Evolutionary conservation across 2,329 filamentous ascomycete species (phyloP).

Genomic region (Rugonectria rugulosa): DNA sequence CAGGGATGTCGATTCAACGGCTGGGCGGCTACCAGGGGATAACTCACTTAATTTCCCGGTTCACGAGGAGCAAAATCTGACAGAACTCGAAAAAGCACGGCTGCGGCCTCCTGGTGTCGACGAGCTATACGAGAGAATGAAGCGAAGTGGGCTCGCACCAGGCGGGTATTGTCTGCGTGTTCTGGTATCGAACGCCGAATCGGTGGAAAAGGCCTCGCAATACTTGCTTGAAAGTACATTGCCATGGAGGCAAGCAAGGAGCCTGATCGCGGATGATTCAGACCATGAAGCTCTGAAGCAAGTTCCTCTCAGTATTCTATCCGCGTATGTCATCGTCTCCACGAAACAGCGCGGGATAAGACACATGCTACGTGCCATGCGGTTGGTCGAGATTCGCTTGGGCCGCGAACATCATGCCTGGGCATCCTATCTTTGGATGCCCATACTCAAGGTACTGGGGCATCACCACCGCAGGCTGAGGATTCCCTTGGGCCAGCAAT

Average conservation of each 20-base stretch:
- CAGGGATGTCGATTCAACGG: constrained; percentile 37
- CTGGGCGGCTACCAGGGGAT: constrained; percentile 64
- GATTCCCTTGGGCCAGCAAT: constrained; percentile 41
- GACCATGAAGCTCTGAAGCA: constrained; percentile 32
- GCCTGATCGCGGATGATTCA: constrained; percentile 34
- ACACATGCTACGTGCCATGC: constrained; percentile 43
- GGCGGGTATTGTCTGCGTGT: constrained; percentile 59
- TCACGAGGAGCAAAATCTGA: constrained; percentile 57
- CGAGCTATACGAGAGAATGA: constrained; percentile 68
- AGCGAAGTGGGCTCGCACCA: constrained; percentile 55
- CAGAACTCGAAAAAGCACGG: constrained; percentile 70
- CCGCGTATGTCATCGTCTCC: constrained; percentile 55
- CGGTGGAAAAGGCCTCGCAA: constrained; percentile 53
- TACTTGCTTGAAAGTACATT: constrained; percentile 58
- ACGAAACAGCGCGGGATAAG: constrained; percentile 33
- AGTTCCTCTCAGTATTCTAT: constrained; percentile 49
- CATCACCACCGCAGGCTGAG: constrained; percentile 39
- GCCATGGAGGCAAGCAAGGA: constrained; percentile 16
- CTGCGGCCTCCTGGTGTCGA: constrained; percentile 65
- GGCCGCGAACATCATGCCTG: constrained; percentile 34
- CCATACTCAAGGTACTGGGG: constrained; percentile 45
- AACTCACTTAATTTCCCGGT: constrained; percentile 56
- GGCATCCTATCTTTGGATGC: constrained; percentile 43
- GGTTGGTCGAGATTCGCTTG: constrained; percentile 39
- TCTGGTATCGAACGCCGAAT: constrained; percentile 61